Base-by-base conservation (phyloP, 2,329 filamentous ascomycete species). In the Stromatinia cepivora region DNA sequence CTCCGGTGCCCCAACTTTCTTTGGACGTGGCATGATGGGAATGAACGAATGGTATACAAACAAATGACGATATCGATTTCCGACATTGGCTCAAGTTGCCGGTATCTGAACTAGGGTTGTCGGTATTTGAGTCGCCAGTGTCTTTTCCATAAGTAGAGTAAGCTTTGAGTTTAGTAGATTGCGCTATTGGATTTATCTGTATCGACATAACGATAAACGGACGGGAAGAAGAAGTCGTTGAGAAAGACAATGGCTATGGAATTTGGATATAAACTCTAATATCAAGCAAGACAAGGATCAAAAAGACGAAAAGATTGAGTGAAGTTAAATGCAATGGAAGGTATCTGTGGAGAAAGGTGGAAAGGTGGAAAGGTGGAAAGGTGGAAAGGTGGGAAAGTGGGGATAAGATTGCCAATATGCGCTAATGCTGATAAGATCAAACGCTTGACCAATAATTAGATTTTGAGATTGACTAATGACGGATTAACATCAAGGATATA, bases 1-100 rank as follows among this genome's bases (percentile, higher is more conserved):
- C 79, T 89, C 87, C 70, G 84, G 84, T 67, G 86, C 86, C 70
- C 86, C 85, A 70, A 85, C 83, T 78, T 86, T 87, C 82, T 88
- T 89, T 61, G 87, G 87, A 75, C 88, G 86, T 78, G 88, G 89
- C 89, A 91, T 89, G 25, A 17, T 71, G 62, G 53, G 66, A 70
- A 69, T 45, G 56, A 70, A 42, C n/a, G 34, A 34, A 15, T n/a
- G 8, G 20, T 25, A 1, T n/a, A 28, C 10, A 36, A 52, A 36
- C 46, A 31, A 63, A 39, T 39, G n/a, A 11, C 56, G n/a, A 58
- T 25, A 28, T 28, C 46, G 36, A 42, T 53, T 59, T 22, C 53
- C 53, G 52, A 48, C 64, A 48, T 50, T 70, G 31, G 42, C 63
- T 54, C n/a, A 48, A 22, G 50, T 58, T 42, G 22, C 11, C 36